Evolutionary conservation across 306 rosid species (phyloP).

Genomic region (Casuarina cunninghamiana): DNA sequence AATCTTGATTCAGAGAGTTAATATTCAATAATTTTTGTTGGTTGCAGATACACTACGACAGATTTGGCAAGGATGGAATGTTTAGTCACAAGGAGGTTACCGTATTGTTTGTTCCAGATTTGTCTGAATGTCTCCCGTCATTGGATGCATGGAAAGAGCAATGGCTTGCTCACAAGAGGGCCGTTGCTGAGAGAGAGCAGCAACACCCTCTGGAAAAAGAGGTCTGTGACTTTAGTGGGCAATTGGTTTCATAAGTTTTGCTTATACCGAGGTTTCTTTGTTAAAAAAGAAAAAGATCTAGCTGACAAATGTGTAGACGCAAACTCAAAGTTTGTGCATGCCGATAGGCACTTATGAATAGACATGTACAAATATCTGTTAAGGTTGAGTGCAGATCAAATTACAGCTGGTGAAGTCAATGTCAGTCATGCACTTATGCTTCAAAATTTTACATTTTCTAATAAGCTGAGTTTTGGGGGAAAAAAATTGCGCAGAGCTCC

Average conservation of each 20-base stretch:
- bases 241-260: not conserved
- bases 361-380: not conserved
- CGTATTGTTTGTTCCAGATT: constrained; percentile 82
- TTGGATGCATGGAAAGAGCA: constrained; percentile 76
- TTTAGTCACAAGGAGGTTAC: constrained; percentile 94
- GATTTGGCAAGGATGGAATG: constrained; percentile 86
- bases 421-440: not conserved
- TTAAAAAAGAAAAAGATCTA: not conserved
- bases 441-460: not conserved
- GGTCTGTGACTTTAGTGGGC: constrained; percentile 45
- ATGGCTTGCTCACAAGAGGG: constrained; percentile 90
- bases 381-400: not conserved
- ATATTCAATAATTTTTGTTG: constrained; percentile 20
- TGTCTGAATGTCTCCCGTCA: constrained; percentile 90
- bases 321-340: not conserved
- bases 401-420: not conserved
- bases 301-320: not conserved
- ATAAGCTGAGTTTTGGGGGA: not conserved
- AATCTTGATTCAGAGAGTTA: constrained; percentile 3
- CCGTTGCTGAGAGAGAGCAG: constrained; percentile 74
- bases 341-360: not conserved
- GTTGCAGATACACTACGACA: constrained; percentile 88
- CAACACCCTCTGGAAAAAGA: constrained; percentile 59
- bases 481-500: not conserved
- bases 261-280: not conserved